These are phyloP conservation scores for Strobilomyces confusus DNA, from an alignment of 768 basidiomycete genomes.

Conservation along the genomic window DNA sequence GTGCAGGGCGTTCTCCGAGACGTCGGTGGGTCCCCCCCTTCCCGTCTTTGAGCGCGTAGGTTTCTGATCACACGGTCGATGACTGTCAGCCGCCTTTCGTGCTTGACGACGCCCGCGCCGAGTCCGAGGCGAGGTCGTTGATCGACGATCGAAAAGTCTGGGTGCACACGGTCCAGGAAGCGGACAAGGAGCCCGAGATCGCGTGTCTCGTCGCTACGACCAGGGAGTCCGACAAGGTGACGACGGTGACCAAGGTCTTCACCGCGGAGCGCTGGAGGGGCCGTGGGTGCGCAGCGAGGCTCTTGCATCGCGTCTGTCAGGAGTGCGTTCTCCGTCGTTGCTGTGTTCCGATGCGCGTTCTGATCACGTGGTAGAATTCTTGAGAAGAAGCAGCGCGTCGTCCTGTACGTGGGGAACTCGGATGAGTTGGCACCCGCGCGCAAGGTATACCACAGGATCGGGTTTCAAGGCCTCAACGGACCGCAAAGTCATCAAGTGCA, in stretches of 20 bases:
- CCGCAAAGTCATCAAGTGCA: slow-evolving; percentile 1
- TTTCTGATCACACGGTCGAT: background rate
- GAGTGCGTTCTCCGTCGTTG: slow-evolving; percentile 37
- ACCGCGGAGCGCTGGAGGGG: slow-evolving; percentile 52
- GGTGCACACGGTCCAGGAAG: slow-evolving; percentile 46
- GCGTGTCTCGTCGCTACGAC: slow-evolving; percentile 72
- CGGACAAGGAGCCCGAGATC: slow-evolving; percentile 33
- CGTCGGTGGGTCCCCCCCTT: slow-evolving; percentile 48
- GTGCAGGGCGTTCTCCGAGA: slow-evolving; percentile 53
- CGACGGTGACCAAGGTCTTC: slow-evolving; percentile 71
- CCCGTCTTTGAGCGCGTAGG: too few relatives aligned
- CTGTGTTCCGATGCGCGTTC: background rate
- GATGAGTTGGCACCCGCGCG: slow-evolving; percentile 15
- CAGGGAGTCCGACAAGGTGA: slow-evolving; percentile 50
- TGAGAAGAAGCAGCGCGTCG: slow-evolving; percentile 31
- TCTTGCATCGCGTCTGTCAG: slow-evolving; percentile 55
- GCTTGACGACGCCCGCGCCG: slow-evolving; percentile 40
- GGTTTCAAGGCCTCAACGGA: slow-evolving; percentile 18
- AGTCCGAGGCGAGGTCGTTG: slow-evolving; percentile 47
- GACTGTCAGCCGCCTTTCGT: slow-evolving; percentile 50
- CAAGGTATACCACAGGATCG: slow-evolving; percentile 19
- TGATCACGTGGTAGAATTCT: slow-evolving; percentile 29
- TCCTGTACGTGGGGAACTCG: slow-evolving; percentile 57
- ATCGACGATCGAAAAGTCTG: slow-evolving; percentile 50
- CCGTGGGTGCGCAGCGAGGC: slow-evolving; percentile 54